phyloP scores from a whole-genome alignment of 345 rosid genomes.

The Pistacia integerrima region DNA sequence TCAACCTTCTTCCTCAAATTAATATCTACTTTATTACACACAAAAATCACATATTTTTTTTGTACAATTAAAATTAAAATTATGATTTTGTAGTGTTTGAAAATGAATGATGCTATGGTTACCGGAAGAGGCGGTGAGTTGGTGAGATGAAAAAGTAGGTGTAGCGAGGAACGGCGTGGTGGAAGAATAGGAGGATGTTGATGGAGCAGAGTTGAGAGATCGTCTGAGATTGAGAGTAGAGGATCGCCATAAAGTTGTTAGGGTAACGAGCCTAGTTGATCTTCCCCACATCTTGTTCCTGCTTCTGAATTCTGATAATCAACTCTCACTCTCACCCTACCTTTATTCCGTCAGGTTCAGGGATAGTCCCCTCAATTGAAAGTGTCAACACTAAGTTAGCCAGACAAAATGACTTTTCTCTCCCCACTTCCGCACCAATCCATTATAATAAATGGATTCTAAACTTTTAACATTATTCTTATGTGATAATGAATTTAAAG shows the following conservation, averaged over 20 bases:
- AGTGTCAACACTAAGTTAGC: too few relatives aligned
- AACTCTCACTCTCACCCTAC: too few relatives aligned
- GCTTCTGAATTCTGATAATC: too few relatives aligned
- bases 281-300: background rate
- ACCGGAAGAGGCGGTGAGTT: background rate
- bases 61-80: background rate
- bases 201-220: background rate
- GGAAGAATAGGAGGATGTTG: background rate
- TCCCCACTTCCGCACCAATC: too few relatives aligned
- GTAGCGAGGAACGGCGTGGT: background rate
- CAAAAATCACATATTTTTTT: background rate
- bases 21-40: background rate
- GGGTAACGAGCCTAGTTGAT: background rate
- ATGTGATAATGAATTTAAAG: too few relatives aligned
- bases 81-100: too few relatives aligned
- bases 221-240: background rate
- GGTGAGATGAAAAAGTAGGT: background rate
- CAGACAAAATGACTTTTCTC: too few relatives aligned
- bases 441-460: too few relatives aligned
- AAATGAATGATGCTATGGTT: background rate
- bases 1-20: conserved; percentile 39
- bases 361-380: too few relatives aligned
- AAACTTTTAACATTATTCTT: too few relatives aligned
- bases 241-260: background rate
- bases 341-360: too few relatives aligned